Base-by-base conservation (phyloP, 164 flowering plant species). In the Piper betle region DNA sequence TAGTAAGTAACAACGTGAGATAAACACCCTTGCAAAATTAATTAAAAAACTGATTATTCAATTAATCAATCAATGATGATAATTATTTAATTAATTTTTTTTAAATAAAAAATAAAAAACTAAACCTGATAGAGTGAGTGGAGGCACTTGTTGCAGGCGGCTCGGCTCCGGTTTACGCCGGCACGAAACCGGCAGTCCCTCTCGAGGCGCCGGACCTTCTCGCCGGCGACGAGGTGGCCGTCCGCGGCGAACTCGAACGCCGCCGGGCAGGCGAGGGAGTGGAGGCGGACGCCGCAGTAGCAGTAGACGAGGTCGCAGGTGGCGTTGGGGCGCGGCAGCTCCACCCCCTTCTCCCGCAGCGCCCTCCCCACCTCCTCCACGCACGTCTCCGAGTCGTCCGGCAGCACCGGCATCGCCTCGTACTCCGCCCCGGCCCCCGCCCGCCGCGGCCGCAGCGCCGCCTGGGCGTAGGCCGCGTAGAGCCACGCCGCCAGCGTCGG, bases 401-500 rank as follows among this genome's bases (percentile, higher is more conserved):
- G 98, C 48, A 89, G 73, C 39, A 83, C 54, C 1, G 98, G 96
- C 74, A 87, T 54, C 41, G 46, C 2, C 59, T 75, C 76, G 62
- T 62, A 60, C 3, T 33, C 16, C 17, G 39, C 4, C 39, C 58
- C 58, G 39, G 20, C 58, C 69, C 33, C 33, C 33, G 33, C 33
- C 33, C 33, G 33, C 33, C 70, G 12, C 83, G 79, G 17, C 83
- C 91, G 39, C 91, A 89, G 79, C 6, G 85, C 96, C 39, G 93
- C 80, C 55, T 63, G 58, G 0, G 98, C 81, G 76, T 88, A 84
- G 19, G 96, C 87, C 0, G 88, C 60, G 75, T 84, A 92, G 20
- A 92, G 80, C 93, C 89, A 92, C 13, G 98, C 83, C 0, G 89
- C 98, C 1, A 92, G 82, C 0, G 81, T 87, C 0, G 98, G 98